A percentile compares a stretch with the other conserved stretches of the same genome.
Evolutionary conservation across 2,329 filamentous ascomycete species (phyloP).

Genomic region (Ophiognomonia clavigignenti-juglandacearum): DNA sequence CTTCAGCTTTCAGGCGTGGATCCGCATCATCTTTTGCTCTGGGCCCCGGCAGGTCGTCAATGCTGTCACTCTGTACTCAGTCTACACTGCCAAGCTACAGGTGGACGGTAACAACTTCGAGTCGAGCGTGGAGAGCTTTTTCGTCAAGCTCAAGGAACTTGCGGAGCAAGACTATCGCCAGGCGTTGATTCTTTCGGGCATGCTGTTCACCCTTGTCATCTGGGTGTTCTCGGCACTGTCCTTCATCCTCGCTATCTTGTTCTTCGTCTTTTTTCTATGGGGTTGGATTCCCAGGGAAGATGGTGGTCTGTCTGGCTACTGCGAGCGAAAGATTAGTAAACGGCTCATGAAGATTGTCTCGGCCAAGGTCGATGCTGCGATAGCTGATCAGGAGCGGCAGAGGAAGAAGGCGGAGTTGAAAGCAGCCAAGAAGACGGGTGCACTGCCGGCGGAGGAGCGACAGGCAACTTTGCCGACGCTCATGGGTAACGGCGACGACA

Average conservation of each 20-base stretch:
- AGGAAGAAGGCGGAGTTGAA: conserved; percentile 46
- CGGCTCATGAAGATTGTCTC: conserved; percentile 80
- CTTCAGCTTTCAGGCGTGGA: conserved; percentile 75
- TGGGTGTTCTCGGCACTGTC: conserved; percentile 80
- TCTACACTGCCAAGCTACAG: conserved; percentile 72
- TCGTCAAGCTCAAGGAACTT: conserved; percentile 71
- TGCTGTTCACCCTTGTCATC: conserved; percentile 86
- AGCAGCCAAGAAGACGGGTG: conserved; percentile 50
- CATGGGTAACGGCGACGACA: conserved; percentile 39
- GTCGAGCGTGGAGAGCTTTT: conserved; percentile 68
- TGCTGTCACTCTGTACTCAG: conserved; percentile 78
- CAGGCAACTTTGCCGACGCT: conserved; percentile 63
- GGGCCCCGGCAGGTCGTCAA: conserved; percentile 91
- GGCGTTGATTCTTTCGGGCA: conserved; percentile 78
- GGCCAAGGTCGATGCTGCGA: conserved; percentile 80
- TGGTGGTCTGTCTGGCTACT: conserved; percentile 78
- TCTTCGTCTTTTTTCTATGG: conserved; percentile 87
- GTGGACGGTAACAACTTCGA: conserved; percentile 51
- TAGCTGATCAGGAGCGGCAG: conserved; percentile 70
- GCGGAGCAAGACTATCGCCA: conserved; percentile 71
- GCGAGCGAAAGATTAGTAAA: conserved; percentile 85
- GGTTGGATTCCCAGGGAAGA: conserved; percentile 83
- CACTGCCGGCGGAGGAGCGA: conserved; percentile 43
- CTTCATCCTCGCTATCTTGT: conserved; percentile 67
- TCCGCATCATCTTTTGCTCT: conserved; percentile 85